phyloP scores from a whole-genome alignment of 345 rosid species.

The Atalantia buxifolia region DNA sequence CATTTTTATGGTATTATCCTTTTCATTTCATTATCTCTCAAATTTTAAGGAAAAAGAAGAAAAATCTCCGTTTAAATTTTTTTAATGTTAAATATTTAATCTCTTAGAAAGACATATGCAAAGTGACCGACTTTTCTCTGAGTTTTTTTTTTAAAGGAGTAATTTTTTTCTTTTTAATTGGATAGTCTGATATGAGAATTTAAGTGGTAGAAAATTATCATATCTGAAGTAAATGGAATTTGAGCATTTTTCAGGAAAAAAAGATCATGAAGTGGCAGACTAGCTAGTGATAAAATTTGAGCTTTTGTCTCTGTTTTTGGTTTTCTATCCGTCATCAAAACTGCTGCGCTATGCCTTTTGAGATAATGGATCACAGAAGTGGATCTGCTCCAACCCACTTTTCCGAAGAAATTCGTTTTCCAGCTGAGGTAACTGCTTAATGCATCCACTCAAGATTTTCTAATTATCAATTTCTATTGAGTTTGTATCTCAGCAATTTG shows the following conservation, averaged over 20 bases:
- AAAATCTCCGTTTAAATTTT: not conserved
- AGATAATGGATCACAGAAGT: slow-evolving; percentile 60
- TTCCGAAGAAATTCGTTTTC: slow-evolving; percentile 39
- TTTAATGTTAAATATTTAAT: not conserved
- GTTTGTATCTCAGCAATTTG: not conserved
- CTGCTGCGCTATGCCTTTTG: slow-evolving; percentile 53
- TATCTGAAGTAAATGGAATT: slow-evolving; percentile 15
- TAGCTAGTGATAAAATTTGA: slow-evolving; percentile 15
- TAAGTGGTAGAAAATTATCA: not conserved
- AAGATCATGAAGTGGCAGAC: slow-evolving; percentile 18
- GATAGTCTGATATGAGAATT: not conserved
- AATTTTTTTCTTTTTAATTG: no score
- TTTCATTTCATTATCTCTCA: not conserved
- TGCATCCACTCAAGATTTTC: not conserved
- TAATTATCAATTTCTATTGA: slow-evolving; percentile 1
- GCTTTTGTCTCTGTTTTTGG: slow-evolving; percentile 19
- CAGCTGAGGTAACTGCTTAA: slow-evolving; percentile 45
- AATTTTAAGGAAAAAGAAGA: not conserved
- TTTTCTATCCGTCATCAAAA: slow-evolving; percentile 14
- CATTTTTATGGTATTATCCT: slow-evolving; percentile 18
- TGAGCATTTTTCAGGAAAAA: slow-evolving; percentile 25
- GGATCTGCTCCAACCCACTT: slow-evolving; percentile 40
- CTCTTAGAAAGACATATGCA: not conserved
- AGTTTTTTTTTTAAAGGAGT: not conserved
- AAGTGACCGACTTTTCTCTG: not conserved